Evolutionary conservation across 345 rosid species (phyloP), one percentile per base, ranked within the genome.

Genomic region (Excoecaria agallocha): DNA sequence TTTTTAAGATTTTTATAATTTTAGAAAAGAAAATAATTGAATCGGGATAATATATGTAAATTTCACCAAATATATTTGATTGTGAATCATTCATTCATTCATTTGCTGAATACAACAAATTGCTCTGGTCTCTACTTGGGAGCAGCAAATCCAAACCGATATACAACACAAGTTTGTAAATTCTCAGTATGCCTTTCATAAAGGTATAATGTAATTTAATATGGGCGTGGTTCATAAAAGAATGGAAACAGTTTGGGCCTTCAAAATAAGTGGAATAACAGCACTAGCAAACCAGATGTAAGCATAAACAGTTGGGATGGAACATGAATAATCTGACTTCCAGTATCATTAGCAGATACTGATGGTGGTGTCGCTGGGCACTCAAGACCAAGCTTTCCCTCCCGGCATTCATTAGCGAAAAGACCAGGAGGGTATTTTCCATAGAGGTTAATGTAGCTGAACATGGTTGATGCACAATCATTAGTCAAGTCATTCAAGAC

Each of bases 381-480:
- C 6, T 6, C 82, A 58, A 79, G 82, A 5, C 78, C 82, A 41
- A 19, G n/a, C 50, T 46, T 77, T 35, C 76, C 76, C 4, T 77
- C 80, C 30, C 6, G 52, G 68, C 80, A 77, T 20, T 48, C 51
- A 37, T 38, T 71, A 25, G 76, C 68, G 22, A 77, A 77, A 37
- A 77, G 76, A 63, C 80, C 80, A 56, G 80, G 76, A 2, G 80
- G 76, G 43, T 77, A 77, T 22, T 71, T 77, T 43, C 82, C 82
- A n/a, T 79, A 69, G 38, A 79, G 78, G 68, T 79, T 74, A 45
- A 79, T 79, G 75, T 79, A 79, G 72, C 75, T 70, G 68, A 79
- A 79, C 82, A 79, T 74, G 54, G 49, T 79, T 55, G 78, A 56
- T 12, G 82, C 82, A n/a, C 82, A 79, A 19, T 74, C 78, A 69